Evolutionary conservation across 352 stramenopile species (phyloP), one percentile per base, ranked within the genome.

Genomic region (Globisporangium spiculum): DNA sequence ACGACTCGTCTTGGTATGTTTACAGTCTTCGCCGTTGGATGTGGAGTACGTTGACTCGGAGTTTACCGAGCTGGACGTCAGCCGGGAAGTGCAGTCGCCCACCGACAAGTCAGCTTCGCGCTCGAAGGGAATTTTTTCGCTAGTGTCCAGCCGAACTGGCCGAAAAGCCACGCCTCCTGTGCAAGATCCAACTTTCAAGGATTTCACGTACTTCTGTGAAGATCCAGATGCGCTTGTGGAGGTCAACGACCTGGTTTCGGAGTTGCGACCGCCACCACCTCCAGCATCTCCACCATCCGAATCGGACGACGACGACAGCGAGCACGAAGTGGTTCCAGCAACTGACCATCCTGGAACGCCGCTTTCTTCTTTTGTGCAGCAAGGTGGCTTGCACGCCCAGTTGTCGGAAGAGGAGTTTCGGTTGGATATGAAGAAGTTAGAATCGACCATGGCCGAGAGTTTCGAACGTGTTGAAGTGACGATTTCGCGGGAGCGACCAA

Each of bases 201-300:
- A 96, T 63, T 96, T 96, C 38, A 96, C 89, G 2, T 96, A 96
- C 74, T 96, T 90, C 34, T 96, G 89, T 52, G 86, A 96, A 83
- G 85, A 96, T 67, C 89, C 89, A 0, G 88, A 96, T 60, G 77
- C 87, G 27, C 81, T 96, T 8, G 89, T 96, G 20, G 86, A 93
- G 64, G 89, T 94, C 18, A 88, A 77, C 0, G 84, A 94, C 52
- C 68, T 96, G 24, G 89, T 94, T 8, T 89, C 88, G 14, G 89
- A 96, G 66, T 63, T 96, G 20, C 86, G 86, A 27, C 86, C 84
- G 22, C 69, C 77, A 1, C 71, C 73, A 8, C 80, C 81, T 14
- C 76, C 83, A 18, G 75, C 77, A n/a, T 66, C 73, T 14, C 75
- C 83, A 20, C 76, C 77, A n/a, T 66, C 71, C 36, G 73, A 77